phyloP scores from a whole-genome alignment of 768 basidiomycete species.

The Mycena indigotica region DNA sequence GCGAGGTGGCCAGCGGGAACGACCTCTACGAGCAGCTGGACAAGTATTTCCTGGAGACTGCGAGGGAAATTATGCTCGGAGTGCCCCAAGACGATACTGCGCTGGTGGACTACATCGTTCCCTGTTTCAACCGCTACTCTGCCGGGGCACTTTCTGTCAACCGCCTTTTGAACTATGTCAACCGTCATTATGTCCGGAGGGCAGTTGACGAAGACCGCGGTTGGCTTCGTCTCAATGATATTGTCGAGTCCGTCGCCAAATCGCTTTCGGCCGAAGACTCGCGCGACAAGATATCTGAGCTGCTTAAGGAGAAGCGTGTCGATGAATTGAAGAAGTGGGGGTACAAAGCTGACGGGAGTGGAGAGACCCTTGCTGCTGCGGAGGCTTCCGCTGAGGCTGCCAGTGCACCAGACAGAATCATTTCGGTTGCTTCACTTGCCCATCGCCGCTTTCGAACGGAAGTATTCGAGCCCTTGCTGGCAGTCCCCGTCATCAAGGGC shows the following conservation, averaged over 20 bases:
- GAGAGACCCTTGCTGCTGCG: conserved; percentile 52
- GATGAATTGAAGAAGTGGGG: conserved; percentile 77
- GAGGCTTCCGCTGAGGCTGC: conserved; percentile 78
- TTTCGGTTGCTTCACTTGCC: conserved; percentile 65
- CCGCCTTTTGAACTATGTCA: conserved; percentile 74
- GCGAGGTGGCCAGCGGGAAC: conserved; percentile 49
- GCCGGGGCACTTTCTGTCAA: conserved; percentile 68
- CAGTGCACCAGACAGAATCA: conserved; percentile 65
- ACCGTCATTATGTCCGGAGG: conserved; percentile 69
- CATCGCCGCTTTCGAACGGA: conserved; percentile 73
- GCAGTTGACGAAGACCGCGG: conserved; percentile 56
- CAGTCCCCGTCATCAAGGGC: conserved; percentile 66
- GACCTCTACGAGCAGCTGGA: conserved; percentile 78
- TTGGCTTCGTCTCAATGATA: conserved; percentile 71
- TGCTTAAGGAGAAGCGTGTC: conserved; percentile 57
- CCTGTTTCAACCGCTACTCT: conserved; percentile 70
- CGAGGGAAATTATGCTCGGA: conserved; percentile 62
- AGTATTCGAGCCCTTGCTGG: conserved; percentile 68
- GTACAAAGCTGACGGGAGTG: conserved; percentile 52
- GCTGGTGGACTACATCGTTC: conserved; percentile 70
- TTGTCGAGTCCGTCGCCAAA: conserved; percentile 57
- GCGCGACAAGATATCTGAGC: conserved; percentile 61
- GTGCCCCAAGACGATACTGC: conserved; percentile 58
- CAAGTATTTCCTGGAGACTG: conserved; percentile 64
- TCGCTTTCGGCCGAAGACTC: conserved; percentile 51